Evolutionary conservation across 148 eudicot genomes (phyloP).

Genomic region (Pharnaceum exiguum): DNA sequence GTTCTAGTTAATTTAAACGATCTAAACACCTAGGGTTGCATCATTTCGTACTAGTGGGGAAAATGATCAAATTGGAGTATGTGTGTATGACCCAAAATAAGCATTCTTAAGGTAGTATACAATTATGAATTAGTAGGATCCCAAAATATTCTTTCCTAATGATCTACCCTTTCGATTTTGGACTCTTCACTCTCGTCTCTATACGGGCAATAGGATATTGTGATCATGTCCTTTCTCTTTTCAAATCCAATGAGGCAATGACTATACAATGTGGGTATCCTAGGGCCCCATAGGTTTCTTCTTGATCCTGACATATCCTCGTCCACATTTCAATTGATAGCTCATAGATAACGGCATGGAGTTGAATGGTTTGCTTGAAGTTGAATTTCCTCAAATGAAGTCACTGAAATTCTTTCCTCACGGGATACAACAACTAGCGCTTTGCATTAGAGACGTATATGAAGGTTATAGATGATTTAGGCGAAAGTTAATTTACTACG

Average conservation of each 20-base stretch:
- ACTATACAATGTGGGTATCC: not conserved
- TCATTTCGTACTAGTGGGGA: conserved; percentile 12
- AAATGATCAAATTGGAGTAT: conserved; percentile 19
- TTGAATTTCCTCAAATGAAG: no score
- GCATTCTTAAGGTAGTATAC: not conserved
- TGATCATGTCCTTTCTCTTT: conserved; percentile 10
- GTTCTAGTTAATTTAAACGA: no score
- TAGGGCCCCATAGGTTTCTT: not conserved
- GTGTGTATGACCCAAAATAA: not conserved
- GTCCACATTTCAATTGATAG: conserved; percentile 2
- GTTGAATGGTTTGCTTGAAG: no score
- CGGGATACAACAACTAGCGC: no score
- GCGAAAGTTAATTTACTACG: no score
- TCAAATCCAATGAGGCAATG: conserved; percentile 1
- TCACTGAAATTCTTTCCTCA: no score
- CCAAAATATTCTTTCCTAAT: conserved; percentile 17
- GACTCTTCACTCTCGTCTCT: conserved; percentile 5
- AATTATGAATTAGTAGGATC: conserved; percentile 17
- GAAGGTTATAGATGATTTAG: no score
- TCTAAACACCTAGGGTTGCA: no score
- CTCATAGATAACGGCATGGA: no score
- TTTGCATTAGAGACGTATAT: no score
- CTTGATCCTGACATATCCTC: not conserved
- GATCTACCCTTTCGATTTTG: not conserved
- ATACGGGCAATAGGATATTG: conserved; percentile 6